Percentiles rank a stretch among this genome's conserved stretches.
These are phyloP conservation scores for Geranium incanum DNA, from an alignment of 441 rosid genomes.

Conservation along the genomic window DNA sequence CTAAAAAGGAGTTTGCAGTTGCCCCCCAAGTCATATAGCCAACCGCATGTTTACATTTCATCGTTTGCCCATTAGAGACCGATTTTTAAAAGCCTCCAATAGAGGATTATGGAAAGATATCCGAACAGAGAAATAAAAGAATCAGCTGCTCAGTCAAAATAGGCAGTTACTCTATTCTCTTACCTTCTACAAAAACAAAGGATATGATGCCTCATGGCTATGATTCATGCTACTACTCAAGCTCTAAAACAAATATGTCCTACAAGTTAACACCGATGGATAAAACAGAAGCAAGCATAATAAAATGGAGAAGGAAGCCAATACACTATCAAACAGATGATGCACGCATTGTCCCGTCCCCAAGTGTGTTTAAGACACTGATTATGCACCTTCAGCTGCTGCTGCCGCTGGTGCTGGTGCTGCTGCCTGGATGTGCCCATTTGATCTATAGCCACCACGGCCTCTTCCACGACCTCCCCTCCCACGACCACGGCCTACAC, in stretches of 20 bases:
- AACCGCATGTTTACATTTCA: too few relatives aligned
- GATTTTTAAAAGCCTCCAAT: too few relatives aligned
- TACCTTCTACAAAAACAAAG: constrained; percentile 1
- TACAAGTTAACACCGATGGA: too few relatives aligned
- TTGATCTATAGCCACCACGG: constrained; percentile 2
- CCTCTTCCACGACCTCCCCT: constrained; percentile 4
- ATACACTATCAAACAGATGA: too few relatives aligned
- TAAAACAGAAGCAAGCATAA: not conserved
- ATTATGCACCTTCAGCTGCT: not conserved
- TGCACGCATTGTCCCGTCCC: too few relatives aligned
- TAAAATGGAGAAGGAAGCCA: not conserved
- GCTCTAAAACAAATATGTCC: too few relatives aligned
- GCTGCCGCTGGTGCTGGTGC: not conserved
- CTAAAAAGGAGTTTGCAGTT: too few relatives aligned
- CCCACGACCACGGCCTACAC: not conserved
- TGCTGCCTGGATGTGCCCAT: not conserved
- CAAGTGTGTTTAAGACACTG: not conserved
- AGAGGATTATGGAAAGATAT: not conserved
- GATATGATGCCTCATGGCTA: not conserved
- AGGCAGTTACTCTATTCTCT: not conserved
- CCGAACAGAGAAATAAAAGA: constrained; percentile 4
- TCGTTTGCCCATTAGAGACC: too few relatives aligned
- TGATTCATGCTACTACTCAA: not conserved
- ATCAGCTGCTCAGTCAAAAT: constrained; percentile 1
- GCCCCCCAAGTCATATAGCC: too few relatives aligned